These are phyloP conservation scores for Leccinellum albellum DNA, from an alignment of 768 basidiomycete genomes.

Conservation along the genomic window DNA sequence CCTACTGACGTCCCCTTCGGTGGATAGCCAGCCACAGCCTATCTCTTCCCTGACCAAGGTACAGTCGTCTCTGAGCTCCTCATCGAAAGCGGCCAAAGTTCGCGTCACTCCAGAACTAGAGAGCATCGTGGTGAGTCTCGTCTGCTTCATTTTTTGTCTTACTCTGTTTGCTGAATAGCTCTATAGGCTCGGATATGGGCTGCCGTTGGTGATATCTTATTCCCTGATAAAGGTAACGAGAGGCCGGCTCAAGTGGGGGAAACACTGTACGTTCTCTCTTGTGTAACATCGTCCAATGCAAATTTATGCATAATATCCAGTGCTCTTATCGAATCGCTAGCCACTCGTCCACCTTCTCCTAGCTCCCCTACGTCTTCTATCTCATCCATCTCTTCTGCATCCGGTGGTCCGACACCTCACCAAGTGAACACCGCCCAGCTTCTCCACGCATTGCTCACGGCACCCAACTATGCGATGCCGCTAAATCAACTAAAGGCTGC, in stretches of 20 bases:
- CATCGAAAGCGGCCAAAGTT: conserved; percentile 35
- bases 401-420: conserved; percentile 52
- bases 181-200: conserved; percentile 65
- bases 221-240: conserved; percentile 45
- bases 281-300: neutral
- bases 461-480: conserved; percentile 54
- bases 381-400: conserved; percentile 41
- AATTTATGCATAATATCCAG: conserved; percentile 31
- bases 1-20: neutral
- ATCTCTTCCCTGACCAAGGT: neutral
- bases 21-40: conserved; percentile 5
- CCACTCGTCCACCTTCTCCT: conserved; percentile 47
- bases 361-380: conserved; percentile 57
- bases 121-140: conserved; percentile 51
- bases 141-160: neutral
- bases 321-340: conserved; percentile 53
- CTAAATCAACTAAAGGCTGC: conserved; percentile 60
- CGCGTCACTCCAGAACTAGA: conserved; percentile 63
- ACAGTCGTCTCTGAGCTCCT: conserved; percentile 11
- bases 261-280: conserved; percentile 48
- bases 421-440: conserved; percentile 71
- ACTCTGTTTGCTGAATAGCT: neutral
- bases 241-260: conserved; percentile 54
- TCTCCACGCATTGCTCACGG: conserved; percentile 53
- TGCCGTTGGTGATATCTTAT: conserved; percentile 60